Base-by-base conservation (phyloP, 805 yeast species). In the Jamesozyma gamospora region DNA sequence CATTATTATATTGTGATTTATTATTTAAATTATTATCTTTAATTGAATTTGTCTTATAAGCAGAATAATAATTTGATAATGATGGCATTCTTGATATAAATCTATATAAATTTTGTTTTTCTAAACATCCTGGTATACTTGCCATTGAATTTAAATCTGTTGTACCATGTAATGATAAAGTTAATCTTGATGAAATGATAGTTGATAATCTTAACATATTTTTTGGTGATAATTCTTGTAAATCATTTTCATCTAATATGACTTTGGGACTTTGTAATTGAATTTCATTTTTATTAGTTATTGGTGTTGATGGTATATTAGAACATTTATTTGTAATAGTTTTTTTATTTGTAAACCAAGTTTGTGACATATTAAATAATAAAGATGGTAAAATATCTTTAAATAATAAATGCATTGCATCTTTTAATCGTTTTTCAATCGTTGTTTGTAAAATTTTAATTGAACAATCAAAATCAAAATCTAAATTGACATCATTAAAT, bases 121-220 rank as follows among this genome's bases (percentile, higher is more conserved):
- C 63, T 28, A 62, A 35, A 41, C 62, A 58, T 10, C 63, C 61
- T 11, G 55, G 58, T 19, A 58, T 56, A 9, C 55, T 49, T 26
- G 49, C 67, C 63, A 52, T 69, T 67, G 39, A 63, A 69, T 16
- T 59, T 69, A 30, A 62, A 9, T 51, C 51, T 16, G 19, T 34
- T 1, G 83, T 77, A 1, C 83, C 71, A 19, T 73, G 69, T 35
- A 90, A 59, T n/a, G 83, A 75, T 44, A 90, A 67, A 0, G 96
- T 84, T 48, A 83, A 86, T 46, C 96, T 73, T 2, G 90, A 77
- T 13, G 80, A 75, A 35, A 77, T 73, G 42, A 90, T 64, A 4
- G 83, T 71, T 1, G 82, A 72, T 12, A 88, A 67, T 51, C 81
- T 71, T 54, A 77, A 66, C 69, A 79, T 71, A 47, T 77, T 79